Conservation (phyloP, 2,329 filamentous ascomycete genomes). For the Colletotrichum noveboracense region DNA sequence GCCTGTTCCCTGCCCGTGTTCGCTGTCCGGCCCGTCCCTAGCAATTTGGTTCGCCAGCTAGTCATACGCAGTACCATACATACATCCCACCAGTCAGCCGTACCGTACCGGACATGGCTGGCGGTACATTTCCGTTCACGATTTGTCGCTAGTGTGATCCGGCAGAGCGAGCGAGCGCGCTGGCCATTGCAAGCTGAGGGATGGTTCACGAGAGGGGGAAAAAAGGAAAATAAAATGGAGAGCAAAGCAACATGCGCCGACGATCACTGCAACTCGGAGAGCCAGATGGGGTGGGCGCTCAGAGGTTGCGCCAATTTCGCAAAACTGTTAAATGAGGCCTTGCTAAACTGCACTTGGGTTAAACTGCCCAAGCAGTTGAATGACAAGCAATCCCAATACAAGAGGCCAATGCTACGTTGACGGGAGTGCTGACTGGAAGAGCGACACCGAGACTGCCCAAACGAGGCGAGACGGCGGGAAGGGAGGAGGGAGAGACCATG, state of each 20-base stretch:
- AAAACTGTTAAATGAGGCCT: conserved; percentile 6
- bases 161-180: background rate
- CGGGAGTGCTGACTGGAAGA: background rate
- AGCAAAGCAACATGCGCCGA: background rate
- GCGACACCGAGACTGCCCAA: background rate
- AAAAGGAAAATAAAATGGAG: background rate
- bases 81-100: background rate
- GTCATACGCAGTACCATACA: background rate
- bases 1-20: conserved; percentile 19
- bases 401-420: background rate
- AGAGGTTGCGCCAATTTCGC: conserved; percentile 9
- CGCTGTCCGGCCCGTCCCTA: conserved; percentile 23
- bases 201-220: background rate
- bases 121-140: background rate
- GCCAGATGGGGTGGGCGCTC: background rate
- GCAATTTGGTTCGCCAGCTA: conserved; percentile 2
- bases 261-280: background rate
- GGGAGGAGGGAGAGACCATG: background rate
- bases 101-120: background rate
- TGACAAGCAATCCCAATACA: background rate
- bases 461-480: background rate
- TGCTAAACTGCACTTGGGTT: background rate
- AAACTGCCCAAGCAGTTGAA: background rate
- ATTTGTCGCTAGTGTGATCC: background rate
- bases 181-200: background rate